Percentiles rank a stretch among this genome's conserved stretches.
These are phyloP conservation scores for Bacterosira constricta DNA, from an alignment of 108 stramenopile genomes.

Conservation along the genomic window DNA sequence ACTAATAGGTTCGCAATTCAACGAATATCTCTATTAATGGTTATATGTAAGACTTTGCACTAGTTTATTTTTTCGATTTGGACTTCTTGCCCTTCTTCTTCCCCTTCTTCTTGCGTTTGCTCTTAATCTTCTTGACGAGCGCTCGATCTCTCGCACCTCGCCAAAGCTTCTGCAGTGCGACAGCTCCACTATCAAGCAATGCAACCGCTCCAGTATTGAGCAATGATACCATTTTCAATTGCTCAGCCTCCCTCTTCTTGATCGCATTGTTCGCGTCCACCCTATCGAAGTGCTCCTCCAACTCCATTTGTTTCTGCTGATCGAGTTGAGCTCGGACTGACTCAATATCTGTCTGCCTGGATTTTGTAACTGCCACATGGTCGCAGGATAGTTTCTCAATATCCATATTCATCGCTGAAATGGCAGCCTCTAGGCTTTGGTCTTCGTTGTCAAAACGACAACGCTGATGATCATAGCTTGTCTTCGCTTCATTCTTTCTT, in stretches of 20 bases:
- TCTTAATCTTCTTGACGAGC: slow-evolving; percentile 21
- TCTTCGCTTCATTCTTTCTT: slow-evolving; percentile 6
- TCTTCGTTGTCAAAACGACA: background rate
- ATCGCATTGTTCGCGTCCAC: slow-evolving; percentile 31
- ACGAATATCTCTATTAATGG: too few relatives aligned
- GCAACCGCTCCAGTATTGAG: slow-evolving; percentile 8
- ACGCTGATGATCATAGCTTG: background rate
- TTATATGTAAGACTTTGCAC: too few relatives aligned
- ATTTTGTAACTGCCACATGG: background rate
- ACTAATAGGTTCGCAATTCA: too few relatives aligned
- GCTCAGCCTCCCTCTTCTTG: slow-evolving; percentile 33
- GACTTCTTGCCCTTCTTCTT: slow-evolving; percentile 14
- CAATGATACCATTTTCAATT: slow-evolving; percentile 8
- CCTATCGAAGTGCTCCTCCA: slow-evolving; percentile 34
- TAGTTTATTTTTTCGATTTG: too few relatives aligned
- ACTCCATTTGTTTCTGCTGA: slow-evolving; percentile 4
- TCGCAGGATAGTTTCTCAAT: background rate
- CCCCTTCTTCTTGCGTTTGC: slow-evolving; percentile 23
- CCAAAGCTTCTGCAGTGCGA: slow-evolving; percentile 30
- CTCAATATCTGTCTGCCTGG: slow-evolving; percentile 18
- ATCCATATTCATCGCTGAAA: background rate
- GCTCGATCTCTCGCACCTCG: slow-evolving; percentile 34
- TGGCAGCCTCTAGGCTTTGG: background rate
- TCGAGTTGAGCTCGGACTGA: background rate
- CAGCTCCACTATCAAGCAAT: slow-evolving; percentile 28